Base-by-base conservation (phyloP, 495 filamentous ascomycete species). In the Aspergillus sclerotiicarbonarius region DNA sequence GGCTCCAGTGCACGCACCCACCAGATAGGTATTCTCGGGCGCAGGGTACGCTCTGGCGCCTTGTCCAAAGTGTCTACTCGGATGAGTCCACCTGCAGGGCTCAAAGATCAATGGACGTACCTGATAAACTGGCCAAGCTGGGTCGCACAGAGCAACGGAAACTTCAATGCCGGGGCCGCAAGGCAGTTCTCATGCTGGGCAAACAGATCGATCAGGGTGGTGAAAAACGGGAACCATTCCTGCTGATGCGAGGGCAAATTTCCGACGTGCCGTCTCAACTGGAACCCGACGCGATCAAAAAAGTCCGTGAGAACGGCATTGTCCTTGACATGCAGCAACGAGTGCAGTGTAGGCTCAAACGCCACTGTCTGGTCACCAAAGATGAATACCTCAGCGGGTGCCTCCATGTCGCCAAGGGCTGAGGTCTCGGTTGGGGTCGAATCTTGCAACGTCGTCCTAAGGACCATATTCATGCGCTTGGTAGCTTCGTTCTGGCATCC, bases 1-100 rank as follows among this genome's bases (percentile, higher is more conserved):
- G 1, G 45, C 29, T 3, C 61, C 61, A 0, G 57, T 63, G 53
- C 61, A 63, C 3, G 48, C 43, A 12, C 61, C 61, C 6, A 59
- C 29, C 2, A 63, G 31, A 19, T 51, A 56, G 9, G 53, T 57
- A 19, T 33, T 13, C 43, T 32, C 18, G 6, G 41, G 4, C 8
- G 37, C 32, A 4, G 60, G 60, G 35, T 58, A 62, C 10, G 21
- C 31, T 13, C 39, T 53, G 8, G 51, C 37, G 12, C 51, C 51
- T 12, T 53, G 51, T 4, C 51, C 51, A 16, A 53, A 8, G 9
- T 53, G 25, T 41, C 51, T 53, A 18, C 37, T 3, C 35, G 3
- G 10, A 12, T 37, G 4, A 18, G 50, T 21, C n/a, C n/a, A n/a
- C n/a, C n/a, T n/a, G n/a, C n/a, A n/a, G n/a, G n/a, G n/a, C n/a